Base-by-base conservation (phyloP, 169 alveolate species). In the Eimeria necatrix region DNA sequence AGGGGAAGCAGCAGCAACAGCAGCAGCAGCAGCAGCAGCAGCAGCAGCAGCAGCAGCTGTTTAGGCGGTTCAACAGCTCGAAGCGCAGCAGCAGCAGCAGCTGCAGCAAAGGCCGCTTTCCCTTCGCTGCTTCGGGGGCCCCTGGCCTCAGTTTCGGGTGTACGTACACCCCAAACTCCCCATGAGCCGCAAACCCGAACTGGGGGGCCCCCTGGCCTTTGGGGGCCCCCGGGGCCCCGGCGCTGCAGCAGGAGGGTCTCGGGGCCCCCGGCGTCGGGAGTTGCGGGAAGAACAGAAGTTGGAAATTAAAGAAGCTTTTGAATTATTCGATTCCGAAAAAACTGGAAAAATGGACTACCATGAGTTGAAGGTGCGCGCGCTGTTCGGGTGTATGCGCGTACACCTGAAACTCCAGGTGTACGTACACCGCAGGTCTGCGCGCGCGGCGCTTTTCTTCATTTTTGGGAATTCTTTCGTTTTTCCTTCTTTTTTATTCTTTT, bases 251-350 rank as follows among this genome's bases (percentile, higher is more conserved):
- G 46, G 61, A 14, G 92, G 92, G 20, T 26, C 68, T 20, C 59
- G 93, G n/a, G 76, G 95, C 16, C 84, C 71, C n/a, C 20, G 59
- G 12, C 61, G 96, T 12, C 76, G 71, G 74, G 99, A 98, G 81
- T 94, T 98, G 48, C 96, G 98, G 32, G 99, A 99, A 83, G 99
- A 99, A 92, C 99, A 99, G 96, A 98, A 98, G 80, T 96, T 98
- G 93, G 99, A 99, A 96, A 98, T 99, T n/a, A 98, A 98, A 92
- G 99, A 99, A 94, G 99, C 99, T 60, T 99, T 99, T 96, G 99
- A 99, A 93, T 97, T 99, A 56, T 98, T 99, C 96, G 99, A 99
- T 96, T 98, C 99, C 10, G 99, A 98, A 90, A 99, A 99, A 48
- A 98, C 99, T 20, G 99, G 99, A 24, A 97, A 94, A 91, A 99